Evolutionary conservation across 2,329 filamentous ascomycete genomes (phyloP).

Genomic region (Alternaria longipes): DNA sequence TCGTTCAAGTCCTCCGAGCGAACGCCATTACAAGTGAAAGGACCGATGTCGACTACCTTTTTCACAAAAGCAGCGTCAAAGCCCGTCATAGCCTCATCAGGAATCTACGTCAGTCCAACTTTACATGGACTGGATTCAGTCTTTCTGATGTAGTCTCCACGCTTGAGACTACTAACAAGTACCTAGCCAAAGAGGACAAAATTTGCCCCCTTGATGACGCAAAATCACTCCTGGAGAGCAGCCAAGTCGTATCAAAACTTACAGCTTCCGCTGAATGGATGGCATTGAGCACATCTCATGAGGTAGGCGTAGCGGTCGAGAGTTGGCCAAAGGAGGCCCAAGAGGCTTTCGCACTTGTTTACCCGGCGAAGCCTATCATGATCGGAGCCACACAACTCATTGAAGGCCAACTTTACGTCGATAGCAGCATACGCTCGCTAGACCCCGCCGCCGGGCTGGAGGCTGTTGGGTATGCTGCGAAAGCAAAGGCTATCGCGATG

Average conservation of each 20-base stretch:
- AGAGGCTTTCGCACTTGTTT: conserved; percentile 71
- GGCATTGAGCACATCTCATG: conserved; percentile 74
- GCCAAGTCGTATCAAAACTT: conserved; percentile 70
- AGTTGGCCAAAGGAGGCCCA: conserved; percentile 71
- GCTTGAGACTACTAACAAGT: conserved; percentile 72
- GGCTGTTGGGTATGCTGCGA: conserved; percentile 39
- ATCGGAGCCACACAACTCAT: conserved; percentile 66
- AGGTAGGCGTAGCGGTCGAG: conserved; percentile 77
- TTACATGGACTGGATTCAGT: conserved; percentile 84
- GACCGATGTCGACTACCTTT: conserved; percentile 86
- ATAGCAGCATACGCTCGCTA: conserved; percentile 41
- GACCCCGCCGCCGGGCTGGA: conserved; percentile 40
- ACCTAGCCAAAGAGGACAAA: conserved; percentile 70
- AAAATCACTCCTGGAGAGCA: conserved; percentile 67
- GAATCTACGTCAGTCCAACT: conserved; percentile 84
- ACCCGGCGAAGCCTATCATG: conserved; percentile 59
- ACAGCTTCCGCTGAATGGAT: conserved; percentile 69
- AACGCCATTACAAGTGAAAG: conserved; percentile 91
- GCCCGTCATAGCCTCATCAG: conserved; percentile 73
- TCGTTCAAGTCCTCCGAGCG: conserved; percentile 82
- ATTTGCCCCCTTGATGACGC: conserved; percentile 69
- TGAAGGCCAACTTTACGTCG: conserved; percentile 65
- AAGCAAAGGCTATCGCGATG: conserved; percentile 36
- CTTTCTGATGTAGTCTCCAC: conserved; percentile 69
- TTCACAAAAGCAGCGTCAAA: conserved; percentile 77